These are phyloP conservation scores for Alternaria rosae DNA, from an alignment of 2,329 filamentous ascomycete genomes.

Conservation along the genomic window DNA sequence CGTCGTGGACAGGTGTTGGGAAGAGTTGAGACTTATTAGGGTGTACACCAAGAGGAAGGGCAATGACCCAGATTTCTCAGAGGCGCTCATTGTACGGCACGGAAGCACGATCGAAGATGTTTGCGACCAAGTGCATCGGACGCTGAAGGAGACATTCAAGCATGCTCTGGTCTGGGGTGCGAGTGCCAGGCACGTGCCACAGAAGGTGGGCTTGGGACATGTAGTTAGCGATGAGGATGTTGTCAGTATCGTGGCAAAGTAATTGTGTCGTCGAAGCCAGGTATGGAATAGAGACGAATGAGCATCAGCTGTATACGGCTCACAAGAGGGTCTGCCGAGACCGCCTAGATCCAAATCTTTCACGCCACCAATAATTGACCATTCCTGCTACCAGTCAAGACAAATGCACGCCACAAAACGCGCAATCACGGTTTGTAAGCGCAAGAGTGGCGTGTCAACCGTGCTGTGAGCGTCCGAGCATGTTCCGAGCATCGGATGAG, in stretches of 20 bases:
- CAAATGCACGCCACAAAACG: background rate
- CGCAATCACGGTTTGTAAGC: slow-evolving; percentile 1
- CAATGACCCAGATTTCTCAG: slow-evolving; percentile 83
- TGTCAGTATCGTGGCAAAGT: slow-evolving; percentile 66
- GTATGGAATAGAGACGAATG: background rate
- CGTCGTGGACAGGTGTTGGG: slow-evolving; percentile 94
- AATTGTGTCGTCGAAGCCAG: background rate
- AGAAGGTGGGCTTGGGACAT: slow-evolving; percentile 88
- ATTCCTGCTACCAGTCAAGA: background rate
- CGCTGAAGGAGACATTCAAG: slow-evolving; percentile 97
- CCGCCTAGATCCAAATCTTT: background rate
- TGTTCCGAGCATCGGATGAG: slow-evolving; percentile 21
- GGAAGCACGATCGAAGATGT: slow-evolving; percentile 95
- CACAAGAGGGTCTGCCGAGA: background rate
- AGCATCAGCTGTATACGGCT: background rate
- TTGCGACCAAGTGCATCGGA: slow-evolving; percentile 92
- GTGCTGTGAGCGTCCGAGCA: slow-evolving; percentile 13
- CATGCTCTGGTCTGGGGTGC: slow-evolving; percentile 98
- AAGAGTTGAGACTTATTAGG: slow-evolving; percentile 86
- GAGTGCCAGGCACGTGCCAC: slow-evolving; percentile 91
- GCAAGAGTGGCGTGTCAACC: slow-evolving; percentile 17
- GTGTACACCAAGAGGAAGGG: slow-evolving; percentile 93
- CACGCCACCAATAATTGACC: background rate
- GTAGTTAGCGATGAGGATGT: slow-evolving; percentile 75
- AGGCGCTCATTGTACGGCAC: slow-evolving; percentile 90